Conservation (phyloP, 2,329 filamentous ascomycete species). For the Fusarium sp. region DNA sequence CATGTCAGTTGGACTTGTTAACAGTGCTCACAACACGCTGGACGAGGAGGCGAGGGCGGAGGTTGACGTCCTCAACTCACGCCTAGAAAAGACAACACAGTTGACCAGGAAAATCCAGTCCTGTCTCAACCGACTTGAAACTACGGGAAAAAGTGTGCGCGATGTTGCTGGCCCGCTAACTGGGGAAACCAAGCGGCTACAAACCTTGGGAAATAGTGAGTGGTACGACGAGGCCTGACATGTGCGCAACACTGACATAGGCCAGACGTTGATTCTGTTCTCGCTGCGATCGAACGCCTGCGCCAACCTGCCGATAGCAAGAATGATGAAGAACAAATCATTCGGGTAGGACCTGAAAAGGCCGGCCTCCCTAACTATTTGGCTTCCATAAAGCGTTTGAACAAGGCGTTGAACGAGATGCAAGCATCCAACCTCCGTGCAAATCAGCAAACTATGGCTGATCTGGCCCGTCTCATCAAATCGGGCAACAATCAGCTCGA, state of each 20-base stretch:
- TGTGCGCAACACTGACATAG: slow-evolving; percentile 24
- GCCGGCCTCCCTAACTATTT: slow-evolving; percentile 87
- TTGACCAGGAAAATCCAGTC: slow-evolving; percentile 96
- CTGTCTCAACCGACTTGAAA: slow-evolving; percentile 84
- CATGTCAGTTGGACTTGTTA: slow-evolving; percentile 64
- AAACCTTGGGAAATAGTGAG: slow-evolving; percentile 83
- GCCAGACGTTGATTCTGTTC: slow-evolving; percentile 84
- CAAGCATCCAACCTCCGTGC: slow-evolving; percentile 90
- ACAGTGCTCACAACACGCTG: slow-evolving; percentile 59
- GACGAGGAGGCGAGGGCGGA: slow-evolving; percentile 77
- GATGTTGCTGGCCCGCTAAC: slow-evolving; percentile 94
- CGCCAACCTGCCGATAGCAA: slow-evolving; percentile 93
- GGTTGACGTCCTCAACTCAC: slow-evolving; percentile 76
- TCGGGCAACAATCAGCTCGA: slow-evolving; percentile 86
- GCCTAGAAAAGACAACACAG: slow-evolving; percentile 90
- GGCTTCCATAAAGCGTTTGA: slow-evolving; percentile 87
- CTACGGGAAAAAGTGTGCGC: slow-evolving; percentile 88
- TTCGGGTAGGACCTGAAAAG: slow-evolving; percentile 86
- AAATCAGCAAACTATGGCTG: slow-evolving; percentile 88
- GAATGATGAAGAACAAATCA: slow-evolving; percentile 89
- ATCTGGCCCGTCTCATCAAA: slow-evolving; percentile 81
- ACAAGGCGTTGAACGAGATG: slow-evolving; percentile 85
- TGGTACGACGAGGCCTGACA: neutral
- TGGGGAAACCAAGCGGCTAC: slow-evolving; percentile 89
- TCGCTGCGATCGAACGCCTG: slow-evolving; percentile 87